Conservation (phyloP, 352 stramenopile species). For the Pythium folliculosum region DNA sequence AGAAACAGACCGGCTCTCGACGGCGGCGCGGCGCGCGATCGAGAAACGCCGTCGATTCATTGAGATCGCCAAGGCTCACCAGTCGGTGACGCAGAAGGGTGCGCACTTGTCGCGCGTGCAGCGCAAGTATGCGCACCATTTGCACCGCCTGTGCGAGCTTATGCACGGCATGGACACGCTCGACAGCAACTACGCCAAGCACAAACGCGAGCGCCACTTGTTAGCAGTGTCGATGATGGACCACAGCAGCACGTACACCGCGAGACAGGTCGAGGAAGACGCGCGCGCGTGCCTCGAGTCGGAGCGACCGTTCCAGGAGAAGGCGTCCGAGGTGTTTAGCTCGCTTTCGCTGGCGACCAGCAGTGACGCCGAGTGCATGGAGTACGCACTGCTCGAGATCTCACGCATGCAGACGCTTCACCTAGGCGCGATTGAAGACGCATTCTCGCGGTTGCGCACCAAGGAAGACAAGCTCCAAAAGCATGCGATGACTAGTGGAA, state of each 20-base stretch:
- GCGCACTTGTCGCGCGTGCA: conserved; percentile 60
- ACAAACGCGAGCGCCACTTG: conserved; percentile 36
- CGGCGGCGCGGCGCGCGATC: conserved; percentile 22
- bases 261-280: conserved; percentile 54
- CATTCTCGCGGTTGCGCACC: conserved; percentile 54
- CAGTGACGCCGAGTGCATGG: conserved; percentile 78
- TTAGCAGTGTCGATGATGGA: conserved; percentile 35
- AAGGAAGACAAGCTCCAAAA: conserved; percentile 51
- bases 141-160: conserved; percentile 72
- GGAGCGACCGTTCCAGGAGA: conserved; percentile 59
- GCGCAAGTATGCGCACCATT: conserved; percentile 62
- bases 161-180: conserved; percentile 73
- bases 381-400: conserved; percentile 78
- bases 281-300: conserved; percentile 52
- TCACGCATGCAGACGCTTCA: conserved; percentile 83
- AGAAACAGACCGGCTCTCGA: conserved; percentile 4
- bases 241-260: conserved; percentile 31
- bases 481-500: conserved; percentile 18
- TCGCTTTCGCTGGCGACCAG: conserved; percentile 68
- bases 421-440: conserved; percentile 72
- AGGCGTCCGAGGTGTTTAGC: conserved; percentile 72
- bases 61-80: conserved; percentile 62
- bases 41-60: conserved; percentile 67
- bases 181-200: conserved; percentile 49
- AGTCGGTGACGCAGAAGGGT: conserved; percentile 61